Percentiles rank a stretch among this genome's conserved stretches.
phyloP scores from a whole-genome alignment of 1,284 basidiomycete species.

The Peniophora sp. region DNA sequence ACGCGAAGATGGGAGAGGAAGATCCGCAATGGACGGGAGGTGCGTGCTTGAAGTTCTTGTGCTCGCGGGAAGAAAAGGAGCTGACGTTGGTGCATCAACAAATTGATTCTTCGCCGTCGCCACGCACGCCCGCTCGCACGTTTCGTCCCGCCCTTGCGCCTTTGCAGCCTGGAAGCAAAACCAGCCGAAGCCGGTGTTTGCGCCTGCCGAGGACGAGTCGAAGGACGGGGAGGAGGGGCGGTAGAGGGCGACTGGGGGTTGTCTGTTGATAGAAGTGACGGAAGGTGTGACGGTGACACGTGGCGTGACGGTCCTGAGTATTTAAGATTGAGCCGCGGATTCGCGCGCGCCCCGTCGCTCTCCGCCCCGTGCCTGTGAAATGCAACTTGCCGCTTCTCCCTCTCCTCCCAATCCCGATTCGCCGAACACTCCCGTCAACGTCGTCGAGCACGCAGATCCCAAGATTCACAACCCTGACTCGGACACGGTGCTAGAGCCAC shows the following conservation, averaged over 20 bases:
- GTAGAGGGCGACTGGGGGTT: slow-evolving; percentile 8
- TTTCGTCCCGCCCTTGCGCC: slow-evolving; percentile 52
- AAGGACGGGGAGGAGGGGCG: slow-evolving; percentile 34
- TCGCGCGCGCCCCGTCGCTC: background rate
- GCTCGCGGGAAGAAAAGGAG: slow-evolving; percentile 5
- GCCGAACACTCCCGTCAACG: slow-evolving; percentile 54
- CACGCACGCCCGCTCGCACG: slow-evolving; percentile 25
- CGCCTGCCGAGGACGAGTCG: slow-evolving; percentile 38
- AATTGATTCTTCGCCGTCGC: slow-evolving; percentile 39
- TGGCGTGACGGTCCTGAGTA: background rate
- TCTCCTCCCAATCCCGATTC: slow-evolving; percentile 38
- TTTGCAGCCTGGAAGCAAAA: slow-evolving; percentile 72
- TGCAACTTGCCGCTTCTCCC: slow-evolving; percentile 12
- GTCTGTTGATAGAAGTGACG: background rate
- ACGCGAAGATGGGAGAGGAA: slow-evolving; percentile 68
- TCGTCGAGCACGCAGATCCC: slow-evolving; percentile 36
- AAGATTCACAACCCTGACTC: slow-evolving; percentile 52
- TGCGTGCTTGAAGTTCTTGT: slow-evolving; percentile 32
- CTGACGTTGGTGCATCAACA: slow-evolving; percentile 18
- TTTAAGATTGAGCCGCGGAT: background rate
- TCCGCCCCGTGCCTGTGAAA: background rate
- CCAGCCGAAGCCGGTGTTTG: slow-evolving; percentile 76
- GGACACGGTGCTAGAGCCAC: slow-evolving; percentile 50
- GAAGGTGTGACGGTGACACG: background rate
- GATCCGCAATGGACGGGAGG: slow-evolving; percentile 81